phyloP scores from a whole-genome alignment of 495 filamentous ascomycete genomes.

The Hyaloscypha variabilis region DNA sequence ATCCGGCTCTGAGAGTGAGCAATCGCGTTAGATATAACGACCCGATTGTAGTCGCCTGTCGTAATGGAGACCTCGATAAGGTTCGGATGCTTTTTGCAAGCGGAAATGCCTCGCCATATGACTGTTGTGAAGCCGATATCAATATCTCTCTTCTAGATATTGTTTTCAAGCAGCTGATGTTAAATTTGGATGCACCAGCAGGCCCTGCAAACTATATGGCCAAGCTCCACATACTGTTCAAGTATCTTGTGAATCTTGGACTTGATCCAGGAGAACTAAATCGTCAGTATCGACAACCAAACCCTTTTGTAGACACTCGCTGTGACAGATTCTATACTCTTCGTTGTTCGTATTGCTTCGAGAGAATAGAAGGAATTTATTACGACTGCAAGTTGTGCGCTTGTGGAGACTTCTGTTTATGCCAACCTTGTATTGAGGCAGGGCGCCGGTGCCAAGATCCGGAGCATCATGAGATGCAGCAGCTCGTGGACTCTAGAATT shows the following conservation, averaged over 20 bases:
- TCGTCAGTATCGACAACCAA: background rate
- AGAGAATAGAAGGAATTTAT: background rate
- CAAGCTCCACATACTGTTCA: background rate
- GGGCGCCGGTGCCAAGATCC: no score
- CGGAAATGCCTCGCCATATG: background rate
- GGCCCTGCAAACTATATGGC: background rate
- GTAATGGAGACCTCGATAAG: background rate
- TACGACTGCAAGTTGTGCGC: no score
- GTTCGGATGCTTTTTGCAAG: background rate
- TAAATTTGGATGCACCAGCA: background rate
- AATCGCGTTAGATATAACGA: background rate
- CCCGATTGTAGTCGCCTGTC: background rate
- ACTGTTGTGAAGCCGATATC: background rate
- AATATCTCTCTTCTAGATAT: background rate
- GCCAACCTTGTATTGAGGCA: no score
- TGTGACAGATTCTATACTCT: background rate
- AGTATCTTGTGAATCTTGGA: background rate
- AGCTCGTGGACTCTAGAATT: no score
- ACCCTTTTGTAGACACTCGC: background rate
- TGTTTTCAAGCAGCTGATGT: background rate
- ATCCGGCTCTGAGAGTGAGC: background rate
- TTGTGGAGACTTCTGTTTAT: no score
- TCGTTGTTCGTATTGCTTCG: background rate
- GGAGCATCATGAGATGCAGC: no score
- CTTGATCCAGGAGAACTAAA: background rate